phyloP scores from a whole-genome alignment of 495 filamentous ascomycete species.

The Xylaria nigripes region DNA sequence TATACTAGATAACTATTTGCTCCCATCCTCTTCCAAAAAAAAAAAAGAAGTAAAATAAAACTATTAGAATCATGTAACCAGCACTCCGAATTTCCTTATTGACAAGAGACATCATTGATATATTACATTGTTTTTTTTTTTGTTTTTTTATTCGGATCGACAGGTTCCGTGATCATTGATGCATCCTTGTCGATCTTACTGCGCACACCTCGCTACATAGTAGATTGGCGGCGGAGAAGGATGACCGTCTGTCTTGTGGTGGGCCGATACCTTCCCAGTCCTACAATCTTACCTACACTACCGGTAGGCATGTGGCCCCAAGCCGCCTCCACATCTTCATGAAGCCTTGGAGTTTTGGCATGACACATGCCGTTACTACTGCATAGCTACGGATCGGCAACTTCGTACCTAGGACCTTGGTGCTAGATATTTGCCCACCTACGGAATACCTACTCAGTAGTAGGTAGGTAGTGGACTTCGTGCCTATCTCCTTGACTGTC shows the following conservation, averaged over 20 bases:
- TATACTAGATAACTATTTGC: too few relatives aligned
- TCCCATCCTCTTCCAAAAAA: too few relatives aligned
- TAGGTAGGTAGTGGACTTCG: too few relatives aligned
- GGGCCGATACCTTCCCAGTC: not conserved
- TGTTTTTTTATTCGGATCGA: not conserved
- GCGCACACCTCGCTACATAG: not conserved
- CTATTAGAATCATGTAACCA: too few relatives aligned
- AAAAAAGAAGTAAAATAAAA: too few relatives aligned
- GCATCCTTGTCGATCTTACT: not conserved
- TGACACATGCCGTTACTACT: not conserved
- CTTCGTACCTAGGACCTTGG: too few relatives aligned
- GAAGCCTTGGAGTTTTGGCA: not conserved
- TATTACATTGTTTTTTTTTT: too few relatives aligned
- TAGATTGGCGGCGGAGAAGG: not conserved
- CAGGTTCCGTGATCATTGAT: not conserved
- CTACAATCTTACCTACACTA: not conserved
- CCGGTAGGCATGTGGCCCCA: not conserved
- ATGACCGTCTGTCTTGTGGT: not conserved
- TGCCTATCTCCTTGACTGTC: too few relatives aligned
- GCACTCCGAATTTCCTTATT: too few relatives aligned
- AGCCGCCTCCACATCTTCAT: not conserved
- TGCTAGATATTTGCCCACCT: too few relatives aligned
- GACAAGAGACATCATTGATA: too few relatives aligned
- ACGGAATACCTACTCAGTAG: too few relatives aligned
- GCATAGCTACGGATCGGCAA: not conserved